Evolutionary conservation across 1,284 basidiomycete species (phyloP).

Genomic region (Microstroma glucosiphilum): DNA sequence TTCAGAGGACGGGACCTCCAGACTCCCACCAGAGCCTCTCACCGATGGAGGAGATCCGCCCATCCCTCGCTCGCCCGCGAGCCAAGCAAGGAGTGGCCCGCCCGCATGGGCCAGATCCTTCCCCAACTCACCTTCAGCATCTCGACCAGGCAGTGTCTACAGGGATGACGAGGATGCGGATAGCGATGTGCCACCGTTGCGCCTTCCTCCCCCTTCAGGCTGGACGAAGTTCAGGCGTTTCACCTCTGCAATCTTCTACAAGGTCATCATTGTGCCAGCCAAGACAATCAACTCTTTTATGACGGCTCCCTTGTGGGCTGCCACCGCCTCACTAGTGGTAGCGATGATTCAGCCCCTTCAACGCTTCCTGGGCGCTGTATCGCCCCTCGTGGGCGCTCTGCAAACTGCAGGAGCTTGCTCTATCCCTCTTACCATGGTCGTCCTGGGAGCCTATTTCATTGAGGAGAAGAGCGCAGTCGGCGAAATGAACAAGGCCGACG

Average conservation of each 20-base stretch:
- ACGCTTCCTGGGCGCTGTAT: slow-evolving; percentile 42
- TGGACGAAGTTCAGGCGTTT: slow-evolving; percentile 17
- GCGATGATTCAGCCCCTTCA: slow-evolving; percentile 68
- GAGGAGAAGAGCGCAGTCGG: slow-evolving; percentile 9
- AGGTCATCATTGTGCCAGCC: slow-evolving; percentile 31
- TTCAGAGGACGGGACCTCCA: not conserved
- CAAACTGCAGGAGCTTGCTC: slow-evolving; percentile 51
- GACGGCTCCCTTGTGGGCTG: slow-evolving; percentile 61
- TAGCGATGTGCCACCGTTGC: not conserved
- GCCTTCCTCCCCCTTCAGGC: slow-evolving; percentile 6
- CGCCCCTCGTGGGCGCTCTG: slow-evolving; percentile 53
- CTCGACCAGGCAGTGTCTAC: slow-evolving; percentile 1
- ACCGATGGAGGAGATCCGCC: slow-evolving; percentile 1
- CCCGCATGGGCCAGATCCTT: slow-evolving; percentile 33
- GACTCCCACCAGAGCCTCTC: not conserved
- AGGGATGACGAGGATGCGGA: slow-evolving; percentile 8
- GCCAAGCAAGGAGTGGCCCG: slow-evolving; percentile 19
- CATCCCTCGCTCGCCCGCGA: not conserved
- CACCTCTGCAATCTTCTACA: slow-evolving; percentile 8
- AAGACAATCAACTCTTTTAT: slow-evolving; percentile 66
- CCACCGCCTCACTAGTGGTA: slow-evolving; percentile 70
- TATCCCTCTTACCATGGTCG: slow-evolving; percentile 79
- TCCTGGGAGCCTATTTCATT: slow-evolving; percentile 81
- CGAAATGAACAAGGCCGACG: not conserved
- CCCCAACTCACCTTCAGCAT: slow-evolving; percentile 33